Conservation (phyloP, 2,329 filamentous ascomycete genomes). For the Lojkania enalia region DNA sequence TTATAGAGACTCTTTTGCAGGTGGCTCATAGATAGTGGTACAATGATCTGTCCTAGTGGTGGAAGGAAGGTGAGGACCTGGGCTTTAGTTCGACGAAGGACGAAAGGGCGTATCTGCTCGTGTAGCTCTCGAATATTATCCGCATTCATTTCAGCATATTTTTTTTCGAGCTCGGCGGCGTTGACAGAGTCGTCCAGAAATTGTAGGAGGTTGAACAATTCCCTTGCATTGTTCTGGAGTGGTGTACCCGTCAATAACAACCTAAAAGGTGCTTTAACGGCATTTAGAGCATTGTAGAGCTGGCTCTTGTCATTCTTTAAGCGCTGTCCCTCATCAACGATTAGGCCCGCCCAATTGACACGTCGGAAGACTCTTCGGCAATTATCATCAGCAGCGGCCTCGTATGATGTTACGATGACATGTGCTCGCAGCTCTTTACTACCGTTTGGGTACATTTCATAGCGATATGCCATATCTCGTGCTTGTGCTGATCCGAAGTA, state of each 20-base stretch:
- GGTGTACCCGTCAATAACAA: constrained; percentile 87
- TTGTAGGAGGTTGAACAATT: constrained; percentile 94
- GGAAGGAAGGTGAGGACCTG: constrained; percentile 90
- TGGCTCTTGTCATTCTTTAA: constrained; percentile 89
- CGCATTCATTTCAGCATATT: constrained; percentile 77
- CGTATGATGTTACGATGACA: constrained; percentile 92
- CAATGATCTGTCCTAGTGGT: constrained; percentile 90
- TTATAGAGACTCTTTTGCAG: constrained; percentile 94
- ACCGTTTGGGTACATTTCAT: constrained; percentile 78
- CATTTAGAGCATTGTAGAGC: constrained; percentile 73
- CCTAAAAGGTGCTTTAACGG: constrained; percentile 79
- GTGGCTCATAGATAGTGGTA: constrained; percentile 93
- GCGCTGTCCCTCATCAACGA: constrained; percentile 94
- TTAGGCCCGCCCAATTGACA: constrained; percentile 81
- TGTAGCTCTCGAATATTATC: constrained; percentile 83
- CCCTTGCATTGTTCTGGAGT: constrained; percentile 90
- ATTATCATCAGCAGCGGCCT: constrained; percentile 76
- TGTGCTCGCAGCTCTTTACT: constrained; percentile 77
- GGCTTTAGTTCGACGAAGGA: constrained; percentile 79
- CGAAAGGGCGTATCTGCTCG: constrained; percentile 74
- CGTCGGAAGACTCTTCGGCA: constrained; percentile 67
- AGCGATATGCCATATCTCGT: constrained; percentile 74
- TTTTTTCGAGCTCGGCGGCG: constrained; percentile 72
- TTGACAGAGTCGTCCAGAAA: constrained; percentile 78
- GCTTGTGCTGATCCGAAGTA: constrained; percentile 80